Percentiles rank a stretch among this genome's conserved stretches.
Evolutionary conservation across 345 rosid species (phyloP).

Genomic region (Luvunga scandens): DNA sequence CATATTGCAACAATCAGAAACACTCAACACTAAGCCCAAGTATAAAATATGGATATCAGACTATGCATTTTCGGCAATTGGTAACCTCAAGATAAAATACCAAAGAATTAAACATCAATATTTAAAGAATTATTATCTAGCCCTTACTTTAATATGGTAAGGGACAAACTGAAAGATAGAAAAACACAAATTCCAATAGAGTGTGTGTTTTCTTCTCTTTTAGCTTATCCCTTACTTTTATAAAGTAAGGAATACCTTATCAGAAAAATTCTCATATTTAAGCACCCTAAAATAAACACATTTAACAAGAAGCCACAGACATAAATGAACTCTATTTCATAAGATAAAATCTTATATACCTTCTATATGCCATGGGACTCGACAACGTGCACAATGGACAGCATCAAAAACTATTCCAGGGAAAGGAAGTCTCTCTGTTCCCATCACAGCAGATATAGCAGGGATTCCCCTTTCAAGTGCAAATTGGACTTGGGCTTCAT

Average conservation of each 20-base stretch:
- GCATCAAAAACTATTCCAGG: slow-evolving; percentile 88
- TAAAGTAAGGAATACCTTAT: no score
- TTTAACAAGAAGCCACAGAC: not conserved
- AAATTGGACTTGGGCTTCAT: slow-evolving; percentile 97
- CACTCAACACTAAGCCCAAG: not conserved
- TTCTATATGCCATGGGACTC: slow-evolving; percentile 99
- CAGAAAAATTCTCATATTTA: no score
- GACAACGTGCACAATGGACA: slow-evolving; percentile 97
- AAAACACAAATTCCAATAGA: no score
- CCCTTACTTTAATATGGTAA: no score
- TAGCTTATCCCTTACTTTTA: no score
- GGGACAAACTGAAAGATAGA: no score
- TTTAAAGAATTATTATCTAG: not conserved
- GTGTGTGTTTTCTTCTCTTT: no score
- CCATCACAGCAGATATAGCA: slow-evolving; percentile 97
- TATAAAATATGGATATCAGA: not conserved
- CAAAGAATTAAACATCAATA: not conserved
- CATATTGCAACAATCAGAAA: slow-evolving; percentile 15
- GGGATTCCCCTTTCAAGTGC: slow-evolving; percentile 99
- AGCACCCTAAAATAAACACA: not conserved
- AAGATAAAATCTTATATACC: slow-evolving; percentile 37
- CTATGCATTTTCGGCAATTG: not conserved
- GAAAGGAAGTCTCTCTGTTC: slow-evolving; percentile 89
- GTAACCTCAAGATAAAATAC: not conserved
- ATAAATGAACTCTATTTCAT: not conserved